Evolutionary conservation across 139 green algal species (phyloP), one percentile per base, ranked within the genome.

Genomic region (Penium margaritaceum): DNA sequence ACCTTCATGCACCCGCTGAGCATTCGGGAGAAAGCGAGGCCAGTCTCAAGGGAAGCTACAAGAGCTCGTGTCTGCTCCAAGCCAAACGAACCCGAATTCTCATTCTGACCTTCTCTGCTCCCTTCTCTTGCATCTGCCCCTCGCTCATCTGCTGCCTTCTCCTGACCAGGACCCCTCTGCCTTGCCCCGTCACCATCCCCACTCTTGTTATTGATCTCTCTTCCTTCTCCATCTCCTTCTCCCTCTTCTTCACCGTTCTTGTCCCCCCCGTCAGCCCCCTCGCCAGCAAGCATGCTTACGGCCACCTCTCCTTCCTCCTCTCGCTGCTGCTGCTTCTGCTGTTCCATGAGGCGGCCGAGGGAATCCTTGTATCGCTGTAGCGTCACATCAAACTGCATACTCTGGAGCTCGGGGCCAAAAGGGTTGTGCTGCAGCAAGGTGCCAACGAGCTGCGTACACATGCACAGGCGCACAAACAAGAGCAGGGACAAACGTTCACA

Each of bases 361-460:
- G 6, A 17, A 12, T 9, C 21, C 53, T 63, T 12, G n/a, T n/a
- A n/a, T n/a, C n/a, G n/a, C 32, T 60, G 35, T 4, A 80, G 58
- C 6, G 74, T 63, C 6, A 37, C 29, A 32, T 80, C 67, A 74
- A 74, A 70, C 9, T 19, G 30, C 7, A 14, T 27, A 14, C 41
- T 5, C 21, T 76, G 68, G 37, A 95, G 75, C 30, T 61, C 35
- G 9, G 75, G 80, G 17, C 81, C 84, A 74, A 96, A 96, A 35
- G 89, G 85, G 74, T 95, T 91, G 73, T 85, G 78, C 39, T 83
- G 41, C 67, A 95, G 73, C 68, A 96, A 68, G 3, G 39, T 12
- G 27, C 37, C 43, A 65, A 17, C n/a, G 41, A 63, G 46, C 68
- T 76, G 68, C 61, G n/a, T n/a, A n/a, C n/a, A n/a, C n/a, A n/a